phyloP scores from a whole-genome alignment of 2,329 filamentous ascomycete species.

The Penicillium freii region DNA sequence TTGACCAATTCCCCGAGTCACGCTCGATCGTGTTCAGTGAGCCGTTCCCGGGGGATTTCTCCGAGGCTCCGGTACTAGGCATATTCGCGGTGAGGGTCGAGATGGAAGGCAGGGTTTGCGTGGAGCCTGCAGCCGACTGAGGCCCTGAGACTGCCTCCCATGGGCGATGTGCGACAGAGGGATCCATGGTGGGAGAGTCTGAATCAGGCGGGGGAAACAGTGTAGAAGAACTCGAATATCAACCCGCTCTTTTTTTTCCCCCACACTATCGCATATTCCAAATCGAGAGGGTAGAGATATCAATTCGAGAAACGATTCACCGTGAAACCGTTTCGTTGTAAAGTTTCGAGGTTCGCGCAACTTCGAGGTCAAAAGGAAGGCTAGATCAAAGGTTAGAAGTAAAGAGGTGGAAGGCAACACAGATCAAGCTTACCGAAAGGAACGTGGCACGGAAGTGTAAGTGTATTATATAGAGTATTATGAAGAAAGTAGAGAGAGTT shows the following conservation, averaged over 20 bases:
- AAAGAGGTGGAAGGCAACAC: background rate
- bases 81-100: slow-evolving; percentile 49
- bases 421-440: background rate
- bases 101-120: slow-evolving; percentile 48
- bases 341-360: background rate
- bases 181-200: slow-evolving; percentile 36
- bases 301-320: background rate
- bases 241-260: background rate
- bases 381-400: background rate
- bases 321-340: background rate
- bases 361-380: slow-evolving; percentile 2
- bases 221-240: slow-evolving; percentile 1
- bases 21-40: slow-evolving; percentile 50
- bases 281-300: background rate
- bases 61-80: slow-evolving; percentile 32
- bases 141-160: slow-evolving; percentile 44
- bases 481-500: background rate
- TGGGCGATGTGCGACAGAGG: slow-evolving; percentile 42
- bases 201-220: background rate
- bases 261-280: slow-evolving; percentile 30
- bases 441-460: background rate
- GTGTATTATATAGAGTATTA: background rate
- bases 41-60: slow-evolving; percentile 44
- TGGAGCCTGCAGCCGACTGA: slow-evolving; percentile 33
- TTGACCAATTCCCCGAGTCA: slow-evolving; percentile 60